Conservation (phyloP, 768 basidiomycete genomes). For the Collybia sordida region DNA sequence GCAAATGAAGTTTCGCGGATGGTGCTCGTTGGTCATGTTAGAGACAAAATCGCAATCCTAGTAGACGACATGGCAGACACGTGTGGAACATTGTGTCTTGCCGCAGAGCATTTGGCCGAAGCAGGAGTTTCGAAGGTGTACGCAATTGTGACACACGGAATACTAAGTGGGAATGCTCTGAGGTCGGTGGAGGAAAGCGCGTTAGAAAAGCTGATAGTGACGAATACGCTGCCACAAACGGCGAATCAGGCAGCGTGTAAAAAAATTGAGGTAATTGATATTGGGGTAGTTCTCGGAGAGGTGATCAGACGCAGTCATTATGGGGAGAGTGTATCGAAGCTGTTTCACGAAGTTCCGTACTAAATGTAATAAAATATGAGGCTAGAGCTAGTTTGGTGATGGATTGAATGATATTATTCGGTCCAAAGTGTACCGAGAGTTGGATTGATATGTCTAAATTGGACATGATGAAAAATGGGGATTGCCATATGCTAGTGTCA, state of each 20-base stretch:
- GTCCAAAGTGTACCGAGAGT: no score
- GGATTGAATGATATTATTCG: constrained; percentile 1
- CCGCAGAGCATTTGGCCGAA: constrained; percentile 84
- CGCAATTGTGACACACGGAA: constrained; percentile 96
- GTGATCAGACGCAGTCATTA: constrained; percentile 95
- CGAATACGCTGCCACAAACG: constrained; percentile 93
- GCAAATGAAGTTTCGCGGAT: constrained; percentile 93
- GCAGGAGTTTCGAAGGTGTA: constrained; percentile 85
- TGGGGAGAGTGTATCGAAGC: constrained; percentile 89
- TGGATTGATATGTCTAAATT: no score
- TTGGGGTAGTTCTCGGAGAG: constrained; percentile 93
- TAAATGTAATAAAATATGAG: constrained; percentile 31
- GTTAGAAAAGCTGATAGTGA: constrained; percentile 94
- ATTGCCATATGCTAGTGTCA: constrained; percentile 10
- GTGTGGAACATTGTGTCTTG: constrained; percentile 91
- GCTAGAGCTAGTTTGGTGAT: constrained; percentile 7
- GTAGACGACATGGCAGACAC: constrained; percentile 99
- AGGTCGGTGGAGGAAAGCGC: constrained; percentile 67
- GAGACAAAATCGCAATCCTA: constrained; percentile 89
- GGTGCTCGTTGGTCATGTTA: constrained; percentile 93
- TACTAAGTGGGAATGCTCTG: constrained; percentile 88
- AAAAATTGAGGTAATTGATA: constrained; percentile 92
- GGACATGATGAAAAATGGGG: constrained; percentile 11
- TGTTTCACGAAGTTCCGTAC: constrained; percentile 89
- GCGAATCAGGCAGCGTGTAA: constrained; percentile 68